Conservation (phyloP, 345 rosid genomes). For the Pugionium dolabratum region DNA sequence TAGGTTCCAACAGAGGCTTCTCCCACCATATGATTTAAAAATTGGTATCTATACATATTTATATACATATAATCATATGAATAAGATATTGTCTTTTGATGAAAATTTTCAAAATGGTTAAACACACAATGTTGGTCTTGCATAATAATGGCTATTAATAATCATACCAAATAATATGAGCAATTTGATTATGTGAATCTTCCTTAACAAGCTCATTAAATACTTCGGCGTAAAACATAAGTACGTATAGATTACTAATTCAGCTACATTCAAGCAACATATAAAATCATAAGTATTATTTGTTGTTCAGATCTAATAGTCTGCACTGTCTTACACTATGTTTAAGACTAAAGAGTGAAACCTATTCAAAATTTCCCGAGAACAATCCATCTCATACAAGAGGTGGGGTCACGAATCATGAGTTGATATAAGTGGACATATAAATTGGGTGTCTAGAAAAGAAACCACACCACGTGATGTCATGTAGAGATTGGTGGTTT, state of each 20-base stretch:
- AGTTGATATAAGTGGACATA: constrained; percentile 26
- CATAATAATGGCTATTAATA: constrained; percentile 17
- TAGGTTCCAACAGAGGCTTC: too few species aligned
- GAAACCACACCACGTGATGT: too few species aligned
- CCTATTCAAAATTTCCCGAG: constrained; percentile 24
- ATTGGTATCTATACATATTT: too few species aligned
- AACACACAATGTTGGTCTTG: too few species aligned
- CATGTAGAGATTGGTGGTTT: constrained; percentile 24
- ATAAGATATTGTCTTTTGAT: too few species aligned
- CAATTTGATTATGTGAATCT: not conserved
- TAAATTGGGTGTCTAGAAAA: too few species aligned
- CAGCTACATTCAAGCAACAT: constrained; percentile 30
- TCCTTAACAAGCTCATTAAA: constrained; percentile 11
- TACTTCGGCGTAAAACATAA: constrained; percentile 36
- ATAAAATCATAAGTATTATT: constrained; percentile 5
- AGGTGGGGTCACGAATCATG: constrained; percentile 32
- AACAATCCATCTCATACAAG: constrained; percentile 17
- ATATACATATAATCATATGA: too few species aligned
- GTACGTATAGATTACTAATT: constrained; percentile 37
- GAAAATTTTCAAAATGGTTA: too few species aligned
- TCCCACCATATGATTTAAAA: too few species aligned
- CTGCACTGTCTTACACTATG: not conserved
- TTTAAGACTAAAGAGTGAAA: constrained; percentile 21
- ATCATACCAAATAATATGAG: constrained; percentile 7
- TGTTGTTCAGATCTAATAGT: constrained; percentile 9